Base-by-base conservation (phyloP, 257 asterid genomes). In the Solanum tarijense region DNA sequence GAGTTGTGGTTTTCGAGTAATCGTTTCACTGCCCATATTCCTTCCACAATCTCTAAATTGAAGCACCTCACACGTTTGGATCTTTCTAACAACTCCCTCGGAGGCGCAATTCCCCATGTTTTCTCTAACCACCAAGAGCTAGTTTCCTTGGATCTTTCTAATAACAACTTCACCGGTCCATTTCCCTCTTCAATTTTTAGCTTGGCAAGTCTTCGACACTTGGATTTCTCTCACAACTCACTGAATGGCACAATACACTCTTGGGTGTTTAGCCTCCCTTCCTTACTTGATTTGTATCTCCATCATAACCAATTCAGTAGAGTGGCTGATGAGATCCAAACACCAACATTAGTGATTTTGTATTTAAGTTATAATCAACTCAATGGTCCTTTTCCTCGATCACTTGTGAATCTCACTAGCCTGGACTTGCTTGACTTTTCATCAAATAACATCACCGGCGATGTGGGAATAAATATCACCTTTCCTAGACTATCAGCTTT, bases 121-220 rank as follows among this genome's bases (percentile, higher is more conserved):
- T 66, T 27, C 34, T 66, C 35, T 11, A 66, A 27, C 4, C 18
- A 27, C 35, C 35, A 12, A 25, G 35, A 25, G 9, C 74, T 66
- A 12, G 2, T 1, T 1, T 0, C 5, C 0, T 12, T 66, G 5
- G 1, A 12, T 66, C 35, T 66, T 27, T 2, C 0, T 66, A 16
- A 0, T 2, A 18, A 20, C 52, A 39, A 21, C 31, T 35, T 75
- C 52, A 18, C 8, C 14, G 83, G 83, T 32, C 5, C 52, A 1
- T 18, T 75, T 39, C 52, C 83, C 12, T 16, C 31, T 1, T 1
- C 52, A 66, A 73, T 27, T 27, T 5, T 66, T 27, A 66, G 2
- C 74, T 66, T 66, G 74, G 5, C 1, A 66, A 1, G 5, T 66
- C 74, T 66, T 66, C 8, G 7, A 36, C 1, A 7, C 9, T 36